phyloP scores from a whole-genome alignment of 345 rosid genomes.

The Moricandia arvensis region DNA sequence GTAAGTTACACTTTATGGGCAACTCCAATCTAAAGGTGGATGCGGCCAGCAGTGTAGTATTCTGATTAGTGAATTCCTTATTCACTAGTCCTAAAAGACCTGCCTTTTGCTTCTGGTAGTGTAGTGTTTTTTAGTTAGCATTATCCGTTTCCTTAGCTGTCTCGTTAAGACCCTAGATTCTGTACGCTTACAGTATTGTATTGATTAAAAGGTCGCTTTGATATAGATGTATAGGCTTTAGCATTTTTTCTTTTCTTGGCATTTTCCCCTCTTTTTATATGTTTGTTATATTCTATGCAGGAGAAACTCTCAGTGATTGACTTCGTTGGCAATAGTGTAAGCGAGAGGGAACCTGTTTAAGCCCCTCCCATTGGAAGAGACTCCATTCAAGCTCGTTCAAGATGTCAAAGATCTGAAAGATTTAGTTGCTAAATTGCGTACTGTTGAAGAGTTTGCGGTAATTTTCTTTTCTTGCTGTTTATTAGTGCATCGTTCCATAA shows the following conservation, averaged over 20 bases:
- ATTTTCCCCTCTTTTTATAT: neutral
- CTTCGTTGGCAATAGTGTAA: slow-evolving; percentile 56
- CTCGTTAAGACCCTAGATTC: neutral
- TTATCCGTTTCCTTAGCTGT: neutral
- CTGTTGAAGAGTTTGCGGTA: slow-evolving; percentile 87
- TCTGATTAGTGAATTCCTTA: neutral
- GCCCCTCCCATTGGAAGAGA: slow-evolving; percentile 57
- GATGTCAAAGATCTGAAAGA: slow-evolving; percentile 88
- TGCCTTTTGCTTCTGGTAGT: neutral
- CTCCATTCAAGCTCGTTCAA: slow-evolving; percentile 77
- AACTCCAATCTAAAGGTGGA: neutral
- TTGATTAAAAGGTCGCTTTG: slow-evolving; percentile 7
- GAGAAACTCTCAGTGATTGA: slow-evolving; percentile 71
- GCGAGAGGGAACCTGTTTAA: slow-evolving; percentile 47
- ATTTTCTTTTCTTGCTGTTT: slow-evolving; percentile 16
- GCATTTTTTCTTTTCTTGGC: slow-evolving; percentile 6
- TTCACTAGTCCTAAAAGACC: neutral
- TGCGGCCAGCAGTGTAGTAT: neutral
- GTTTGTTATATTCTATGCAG: slow-evolving; percentile 36
- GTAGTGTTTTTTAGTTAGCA: neutral
- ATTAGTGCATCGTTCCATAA: slow-evolving; percentile 2
- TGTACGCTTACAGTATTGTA: slow-evolving; percentile 5
- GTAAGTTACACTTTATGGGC: neutral
- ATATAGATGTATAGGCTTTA: neutral
- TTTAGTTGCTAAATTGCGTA: slow-evolving; percentile 63